Evolutionary conservation across 2,329 filamentous ascomycete species (phyloP), one percentile per base, ranked within the genome.

Genomic region (Curvularia sp.): DNA sequence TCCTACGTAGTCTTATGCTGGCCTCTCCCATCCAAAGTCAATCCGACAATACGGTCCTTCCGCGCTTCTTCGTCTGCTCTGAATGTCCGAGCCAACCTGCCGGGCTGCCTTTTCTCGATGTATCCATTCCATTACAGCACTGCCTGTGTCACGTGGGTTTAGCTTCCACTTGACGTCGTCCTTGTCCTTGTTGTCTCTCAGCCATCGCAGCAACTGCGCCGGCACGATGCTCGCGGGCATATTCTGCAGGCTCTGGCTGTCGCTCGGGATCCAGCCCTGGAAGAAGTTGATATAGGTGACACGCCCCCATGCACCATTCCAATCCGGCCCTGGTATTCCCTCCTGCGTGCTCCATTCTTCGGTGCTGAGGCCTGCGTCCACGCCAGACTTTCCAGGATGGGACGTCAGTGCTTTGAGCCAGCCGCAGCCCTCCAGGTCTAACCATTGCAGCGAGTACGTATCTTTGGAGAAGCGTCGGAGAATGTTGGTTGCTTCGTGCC

Each of bases 381-480:
- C 39, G 28, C 47, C 24, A 9, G 57, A 48, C 39, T 28, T 44
- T 9, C 52, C 39, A 7, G 30, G 20, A 24, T 58, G 74, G 78
- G 80, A 84, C 26, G 72, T 79, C 30, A 88, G 69, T 0, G 85
- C 84, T 15, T 78, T 76, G 31, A 83, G 67, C 86, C 86, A 88
- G 22, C 79, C 75, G 65, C 86, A 89, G 8, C 86, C 86, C 69
- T 87, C 84, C 1, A 89, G 75, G 64, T 88, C 86, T 1, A 89
- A 79, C 85, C 85, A 88, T 64, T 83, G 81, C 2, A 89, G 77
- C 44, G 84, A 85, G 63, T 87, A 85, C 0, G 85, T 84, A 43
- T 81, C 80, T 46, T 80, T 76, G 26, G 83, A 85, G 1, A 89
- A 76, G 24, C 82, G 82, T 5, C 84, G 82, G 1, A 89, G 77